A percentile compares a stretch with the other conserved stretches of the same genome.
Evolutionary conservation across 345 rosid genomes (phyloP).

Genomic region (Corchorus olitorius): DNA sequence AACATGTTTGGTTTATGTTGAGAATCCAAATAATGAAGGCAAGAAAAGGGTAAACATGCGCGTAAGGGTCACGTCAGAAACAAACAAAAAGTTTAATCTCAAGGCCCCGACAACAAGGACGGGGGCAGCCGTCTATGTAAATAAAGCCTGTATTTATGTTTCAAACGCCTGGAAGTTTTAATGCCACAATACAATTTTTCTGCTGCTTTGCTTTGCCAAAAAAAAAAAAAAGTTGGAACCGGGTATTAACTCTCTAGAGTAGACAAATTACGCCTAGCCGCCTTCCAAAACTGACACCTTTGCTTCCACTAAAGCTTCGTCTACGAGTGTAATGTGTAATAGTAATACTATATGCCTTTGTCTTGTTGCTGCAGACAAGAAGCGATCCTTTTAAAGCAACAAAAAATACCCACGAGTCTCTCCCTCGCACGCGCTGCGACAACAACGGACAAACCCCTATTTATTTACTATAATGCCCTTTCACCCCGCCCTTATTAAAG

Average conservation of each 20-base stretch:
- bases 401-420: slow-evolving; percentile 15
- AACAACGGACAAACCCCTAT: slow-evolving; percentile 40
- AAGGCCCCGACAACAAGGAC: slow-evolving; percentile 33
- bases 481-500: background rate
- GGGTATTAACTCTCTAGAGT: background rate
- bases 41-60: slow-evolving; percentile 1
- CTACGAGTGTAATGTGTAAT: background rate
- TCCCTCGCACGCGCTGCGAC: slow-evolving; percentile 48
- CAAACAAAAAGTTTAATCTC: slow-evolving; percentile 3
- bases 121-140: slow-evolving; percentile 25
- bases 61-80: slow-evolving; percentile 6
- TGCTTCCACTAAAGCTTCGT: background rate
- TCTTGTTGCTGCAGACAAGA: slow-evolving; percentile 30
- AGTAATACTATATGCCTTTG: background rate
- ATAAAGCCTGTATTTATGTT: slow-evolving; percentile 17
- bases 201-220: background rate
- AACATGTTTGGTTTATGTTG: background rate
- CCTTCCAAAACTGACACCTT: slow-evolving; percentile 33
- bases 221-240: background rate
- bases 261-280: slow-evolving; percentile 23
- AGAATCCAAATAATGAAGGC: background rate
- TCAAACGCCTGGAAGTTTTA: background rate
- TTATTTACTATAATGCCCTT: slow-evolving; percentile 20
- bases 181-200: background rate
- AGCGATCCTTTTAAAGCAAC: slow-evolving; percentile 38